phyloP scores from a whole-genome alignment of 192 early-diverging fungal genomes.

The Rhizophagus sp. region DNA sequence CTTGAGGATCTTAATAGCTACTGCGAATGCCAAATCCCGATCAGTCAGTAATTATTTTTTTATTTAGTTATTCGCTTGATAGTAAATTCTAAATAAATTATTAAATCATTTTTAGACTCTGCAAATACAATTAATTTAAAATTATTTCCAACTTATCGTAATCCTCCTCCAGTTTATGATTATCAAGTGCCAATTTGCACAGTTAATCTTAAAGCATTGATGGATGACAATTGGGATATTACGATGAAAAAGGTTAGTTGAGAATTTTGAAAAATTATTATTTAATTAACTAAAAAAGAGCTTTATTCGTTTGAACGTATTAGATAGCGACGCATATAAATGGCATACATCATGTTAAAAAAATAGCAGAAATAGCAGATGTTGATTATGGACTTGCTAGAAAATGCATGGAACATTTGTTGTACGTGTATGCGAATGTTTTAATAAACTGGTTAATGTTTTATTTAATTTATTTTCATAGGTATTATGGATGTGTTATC shows the following conservation, averaged over 20 bases:
- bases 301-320: neutral
- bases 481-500: conserved; percentile 88
- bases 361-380: conserved; percentile 79
- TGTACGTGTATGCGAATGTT: conserved; percentile 54
- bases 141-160: conserved; percentile 76
- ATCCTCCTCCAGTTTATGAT: conserved; percentile 74
- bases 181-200: conserved; percentile 83
- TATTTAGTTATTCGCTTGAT: neutral
- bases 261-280: neutral
- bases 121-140: conserved; percentile 84
- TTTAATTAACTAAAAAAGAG: neutral
- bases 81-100: conserved; percentile 3
- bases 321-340: conserved; percentile 79
- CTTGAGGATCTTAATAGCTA: conserved; percentile 86
- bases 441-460: conserved; percentile 4
- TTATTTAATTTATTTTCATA: conserved; percentile 32
- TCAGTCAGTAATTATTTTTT: conserved; percentile 53
- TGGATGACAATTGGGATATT: conserved; percentile 91
- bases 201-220: conserved; percentile 61
- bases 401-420: conserved; percentile 83
- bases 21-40: conserved; percentile 84
- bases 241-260: conserved; percentile 66
- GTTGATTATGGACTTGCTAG: conserved; percentile 75
- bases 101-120: conserved; percentile 51
- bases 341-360: conserved; percentile 80